Conservation (phyloP, 352 stramenopile genomes). For the Nothophytophthora sp. region DNA sequence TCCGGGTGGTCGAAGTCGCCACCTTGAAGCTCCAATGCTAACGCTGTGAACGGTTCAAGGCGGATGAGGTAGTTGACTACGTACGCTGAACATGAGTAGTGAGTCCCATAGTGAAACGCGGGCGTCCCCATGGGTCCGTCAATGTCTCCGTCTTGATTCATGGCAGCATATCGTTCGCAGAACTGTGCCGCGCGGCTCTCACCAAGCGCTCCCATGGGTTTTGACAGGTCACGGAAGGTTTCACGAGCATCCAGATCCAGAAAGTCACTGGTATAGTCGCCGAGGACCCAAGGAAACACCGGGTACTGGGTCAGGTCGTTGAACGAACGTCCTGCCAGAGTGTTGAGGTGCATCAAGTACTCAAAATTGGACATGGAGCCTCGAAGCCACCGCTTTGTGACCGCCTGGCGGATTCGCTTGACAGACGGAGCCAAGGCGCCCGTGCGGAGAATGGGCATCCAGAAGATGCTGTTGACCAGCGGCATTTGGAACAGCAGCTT, state of each 20-base stretch:
- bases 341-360: constrained; percentile 97
- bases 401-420: constrained; percentile 66
- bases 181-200: constrained; percentile 85
- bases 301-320: constrained; percentile 99
- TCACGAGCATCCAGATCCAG: constrained; percentile 81
- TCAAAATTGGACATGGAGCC: constrained; percentile 91
- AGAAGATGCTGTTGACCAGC: constrained; percentile 82
- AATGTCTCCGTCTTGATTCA: constrained; percentile 45
- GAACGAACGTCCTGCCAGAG: constrained; percentile 94
- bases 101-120: constrained; percentile 97
- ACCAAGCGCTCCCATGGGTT: constrained; percentile 94
- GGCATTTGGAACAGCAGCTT: constrained; percentile 81
- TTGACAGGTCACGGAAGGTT: constrained; percentile 93
- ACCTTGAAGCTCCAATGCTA: constrained; percentile 68
- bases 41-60: constrained; percentile 85
- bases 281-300: constrained; percentile 95
- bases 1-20: constrained; percentile 95
- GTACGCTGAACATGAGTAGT: constrained; percentile 97
- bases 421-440: constrained; percentile 60
- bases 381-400: constrained; percentile 75
- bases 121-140: constrained; percentile 63
- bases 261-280: constrained; percentile 86
- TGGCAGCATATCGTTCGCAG: constrained; percentile 75
- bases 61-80: constrained; percentile 97
- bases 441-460: constrained; percentile 65